Evolutionary conservation across 129 eudicot species (phyloP).

Genomic region (Centrapalus pauciflorus): DNA sequence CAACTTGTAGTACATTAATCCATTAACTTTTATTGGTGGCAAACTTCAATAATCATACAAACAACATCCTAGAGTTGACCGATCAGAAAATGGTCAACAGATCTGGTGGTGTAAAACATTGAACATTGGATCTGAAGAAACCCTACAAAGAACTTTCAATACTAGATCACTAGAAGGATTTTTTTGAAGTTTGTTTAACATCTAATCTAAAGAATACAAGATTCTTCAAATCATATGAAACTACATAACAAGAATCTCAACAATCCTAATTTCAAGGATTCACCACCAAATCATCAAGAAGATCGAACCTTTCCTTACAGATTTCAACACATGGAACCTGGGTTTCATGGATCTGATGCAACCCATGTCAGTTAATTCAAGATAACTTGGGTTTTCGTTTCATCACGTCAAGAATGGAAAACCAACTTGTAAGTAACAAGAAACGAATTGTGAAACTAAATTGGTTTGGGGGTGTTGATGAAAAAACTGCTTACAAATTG

Average conservation of each 20-base stretch:
- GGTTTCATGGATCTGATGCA: slow-evolving; percentile 70
- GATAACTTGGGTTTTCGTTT: slow-evolving; percentile 18
- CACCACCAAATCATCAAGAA: slow-evolving; percentile 26
- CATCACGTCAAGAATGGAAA: slow-evolving; percentile 5
- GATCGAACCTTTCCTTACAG: slow-evolving; percentile 34
- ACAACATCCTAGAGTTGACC: slow-evolving; percentile 22
- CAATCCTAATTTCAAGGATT: slow-evolving; percentile 17
- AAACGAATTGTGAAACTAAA: slow-evolving; percentile 8
- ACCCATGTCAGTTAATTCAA: slow-evolving; percentile 36
- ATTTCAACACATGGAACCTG: slow-evolving; percentile 33
- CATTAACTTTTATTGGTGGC: background rate
- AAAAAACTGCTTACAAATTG: slow-evolving; percentile 32
- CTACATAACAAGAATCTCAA: slow-evolving; percentile 10
- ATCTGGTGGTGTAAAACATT: slow-evolving; percentile 28
- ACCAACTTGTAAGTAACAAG: background rate
- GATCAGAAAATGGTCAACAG: slow-evolving; percentile 26
- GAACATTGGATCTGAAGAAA: slow-evolving; percentile 27
- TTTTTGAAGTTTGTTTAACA: background rate
- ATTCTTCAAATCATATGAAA: slow-evolving; percentile 5
- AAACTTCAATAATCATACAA: background rate
- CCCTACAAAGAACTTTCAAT: slow-evolving; percentile 10
- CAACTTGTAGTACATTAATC: background rate
- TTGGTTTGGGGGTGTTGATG: background rate
- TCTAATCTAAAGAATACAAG: slow-evolving; percentile 5
- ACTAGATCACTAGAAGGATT: background rate